phyloP scores from a whole-genome alignment of 129 eudicot genomes.

The Artemisia annua region DNA sequence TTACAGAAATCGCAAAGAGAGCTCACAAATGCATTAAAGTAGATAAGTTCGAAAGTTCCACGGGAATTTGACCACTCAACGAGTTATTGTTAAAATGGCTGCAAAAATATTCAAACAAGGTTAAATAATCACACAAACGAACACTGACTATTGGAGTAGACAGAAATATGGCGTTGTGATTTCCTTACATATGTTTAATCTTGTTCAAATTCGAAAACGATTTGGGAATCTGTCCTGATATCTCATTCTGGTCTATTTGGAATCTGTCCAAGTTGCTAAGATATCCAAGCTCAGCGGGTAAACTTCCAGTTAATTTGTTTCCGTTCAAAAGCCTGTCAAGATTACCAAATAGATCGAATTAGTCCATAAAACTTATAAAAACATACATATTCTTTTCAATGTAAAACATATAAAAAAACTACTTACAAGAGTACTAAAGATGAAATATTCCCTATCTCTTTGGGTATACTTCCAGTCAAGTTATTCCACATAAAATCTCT shows the following conservation, averaged over 20 bases:
- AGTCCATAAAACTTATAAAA: background rate
- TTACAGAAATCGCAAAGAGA: background rate
- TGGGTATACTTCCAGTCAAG: constrained; percentile 69
- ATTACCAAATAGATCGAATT: constrained; percentile 6
- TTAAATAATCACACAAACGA: constrained; percentile 16
- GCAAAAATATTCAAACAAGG: constrained; percentile 31
- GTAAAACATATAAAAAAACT: background rate
- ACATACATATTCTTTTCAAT: background rate
- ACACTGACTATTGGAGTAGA: background rate
- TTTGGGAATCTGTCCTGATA: constrained; percentile 76
- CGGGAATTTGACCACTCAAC: constrained; percentile 80
- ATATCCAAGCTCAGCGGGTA: constrained; percentile 79
- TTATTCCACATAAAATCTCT: constrained; percentile 94
- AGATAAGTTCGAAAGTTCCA: constrained; percentile 53
- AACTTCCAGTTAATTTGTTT: constrained; percentile 58
- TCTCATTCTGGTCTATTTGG: constrained; percentile 71
- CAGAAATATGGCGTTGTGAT: background rate
- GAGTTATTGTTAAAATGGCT: constrained; percentile 90
- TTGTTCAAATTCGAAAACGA: constrained; percentile 65
- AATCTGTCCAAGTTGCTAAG: constrained; percentile 55
- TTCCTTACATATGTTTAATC: constrained; percentile 69
- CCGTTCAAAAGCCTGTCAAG: constrained; percentile 86
- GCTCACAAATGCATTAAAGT: constrained; percentile 73
- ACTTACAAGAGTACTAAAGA: constrained; percentile 75
- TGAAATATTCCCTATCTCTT: constrained; percentile 66